Base-by-base conservation (phyloP, 1,284 basidiomycete species). In the Malassezia caprae region DNA sequence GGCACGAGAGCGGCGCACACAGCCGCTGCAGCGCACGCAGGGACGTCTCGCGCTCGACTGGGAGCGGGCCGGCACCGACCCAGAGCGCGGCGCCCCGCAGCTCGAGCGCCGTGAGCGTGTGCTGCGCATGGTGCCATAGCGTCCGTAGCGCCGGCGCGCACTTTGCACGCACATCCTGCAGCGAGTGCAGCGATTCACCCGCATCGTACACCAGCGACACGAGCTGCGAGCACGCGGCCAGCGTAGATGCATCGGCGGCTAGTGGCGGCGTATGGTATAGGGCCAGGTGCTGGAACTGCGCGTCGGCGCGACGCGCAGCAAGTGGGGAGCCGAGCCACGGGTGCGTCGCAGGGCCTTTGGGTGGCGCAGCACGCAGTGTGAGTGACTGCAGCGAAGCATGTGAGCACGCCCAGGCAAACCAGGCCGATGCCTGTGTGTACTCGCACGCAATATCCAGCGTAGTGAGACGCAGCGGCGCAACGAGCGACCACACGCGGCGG, bases 61-160 rank as follows among this genome's bases (percentile, higher is more conserved):
- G 26, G 7, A 40, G 27, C 15, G 26, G 32, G 7, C 34, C 31
- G 15, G 40, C 17, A 5, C 26, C 45, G 23, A 17, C 37, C 52
- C 52, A 53, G 3, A 48, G n/a, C 34, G 52, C 52, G 11, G 47
- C 52, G 31, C 52, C 46, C 32, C 48, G 45, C 24, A 53, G 47
- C 21, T 15, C 17, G 17, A 53, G 45, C 26, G 15, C 21, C 11
- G 8, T 19, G 24, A 53, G 47, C 21, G 52, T 48, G 24, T 26
- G 11, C 17, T 41, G 45, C 2, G 37, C 52, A n/a, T 27, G 37
- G 19, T 34, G 45, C 11, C 47, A 30, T 23, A 53, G 15, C 30
- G 19, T 8, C 27, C 23, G 31, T n/a, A 48, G 27, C 3, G 37
- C 24, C 0, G 26, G 13, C 8, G 26, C 39, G 19, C 39, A 37